These are phyloP conservation scores for Maudiozyma serrabonitensis DNA, from an alignment of 805 yeast genomes.

Conservation along the genomic window DNA sequence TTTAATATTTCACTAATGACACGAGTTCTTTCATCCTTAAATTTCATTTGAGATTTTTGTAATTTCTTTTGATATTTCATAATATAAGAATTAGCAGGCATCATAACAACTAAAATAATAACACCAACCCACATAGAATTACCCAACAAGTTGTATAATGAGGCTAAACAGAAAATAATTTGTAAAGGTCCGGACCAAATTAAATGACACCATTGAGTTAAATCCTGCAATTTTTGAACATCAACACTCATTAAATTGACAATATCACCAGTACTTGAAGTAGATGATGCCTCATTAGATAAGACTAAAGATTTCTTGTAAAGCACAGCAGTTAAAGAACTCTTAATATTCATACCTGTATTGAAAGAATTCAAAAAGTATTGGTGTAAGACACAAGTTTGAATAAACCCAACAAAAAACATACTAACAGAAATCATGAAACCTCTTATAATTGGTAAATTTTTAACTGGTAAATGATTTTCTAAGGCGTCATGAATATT, in stretches of 20 bases:
- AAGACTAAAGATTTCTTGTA: slow-evolving; percentile 60
- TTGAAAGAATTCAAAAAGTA: slow-evolving; percentile 68
- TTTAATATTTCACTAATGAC: slow-evolving; percentile 79
- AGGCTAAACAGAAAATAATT: slow-evolving; percentile 60
- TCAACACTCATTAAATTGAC: slow-evolving; percentile 94
- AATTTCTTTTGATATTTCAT: slow-evolving; percentile 59
- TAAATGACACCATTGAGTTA: slow-evolving; percentile 66
- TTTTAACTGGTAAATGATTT: slow-evolving; percentile 12
- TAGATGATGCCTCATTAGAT: slow-evolving; percentile 61
- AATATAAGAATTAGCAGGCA: slow-evolving; percentile 67
- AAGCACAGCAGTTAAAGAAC: slow-evolving; percentile 56
- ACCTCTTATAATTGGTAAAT: slow-evolving; percentile 64
- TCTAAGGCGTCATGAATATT: slow-evolving; percentile 10
- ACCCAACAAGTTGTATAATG: slow-evolving; percentile 67
- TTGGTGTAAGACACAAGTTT: slow-evolving; percentile 69
- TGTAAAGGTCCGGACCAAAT: slow-evolving; percentile 94
- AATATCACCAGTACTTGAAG: slow-evolving; percentile 81
- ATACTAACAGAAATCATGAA: slow-evolving; percentile 64
- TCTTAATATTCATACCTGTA: slow-evolving; percentile 65
- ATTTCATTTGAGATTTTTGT: slow-evolving; percentile 80
- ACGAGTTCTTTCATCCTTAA: slow-evolving; percentile 87
- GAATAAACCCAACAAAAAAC: slow-evolving; percentile 69
- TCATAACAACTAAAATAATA: slow-evolving; percentile 59
- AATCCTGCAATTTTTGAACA: slow-evolving; percentile 77
- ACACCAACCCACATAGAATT: slow-evolving; percentile 97